Evolutionary conservation across 768 basidiomycete species (phyloP), one percentile per base, ranked within the genome.

Genomic region (Amanita jacksonii): DNA sequence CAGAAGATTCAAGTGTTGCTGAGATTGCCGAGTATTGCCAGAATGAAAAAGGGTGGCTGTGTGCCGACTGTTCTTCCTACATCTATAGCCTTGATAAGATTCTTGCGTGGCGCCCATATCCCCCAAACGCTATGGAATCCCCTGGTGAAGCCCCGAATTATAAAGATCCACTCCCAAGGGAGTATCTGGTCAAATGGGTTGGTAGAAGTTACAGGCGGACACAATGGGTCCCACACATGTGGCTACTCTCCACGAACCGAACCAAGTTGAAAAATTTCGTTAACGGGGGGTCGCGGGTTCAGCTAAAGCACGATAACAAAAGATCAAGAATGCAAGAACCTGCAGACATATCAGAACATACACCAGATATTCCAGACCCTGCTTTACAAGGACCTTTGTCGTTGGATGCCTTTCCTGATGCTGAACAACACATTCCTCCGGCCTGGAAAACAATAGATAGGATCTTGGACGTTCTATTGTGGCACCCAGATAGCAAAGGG

Each of bases 141-240:
- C 47, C 51, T 5, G 67, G 65, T 38, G 63, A 72, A 41, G 53
- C 62, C 2, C 66, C 73, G 0, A 62, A 77, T 50, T 69, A 69
- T 58, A 91, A 81, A 57, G 58, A 66, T 19, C 53, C 65, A 25
- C 69, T 93, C 12, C 88, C 87, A n/a, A 67, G 93, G 34, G 89
- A 94, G 60, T 97, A 97, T 58, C 77, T 97, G 9, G 78, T 97
- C 44, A 97, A 97, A 59, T 97, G 91, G 90, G 60, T 61, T 7
- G 78, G 71, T 31, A 66, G 83, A 35, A 87, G 90, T 51, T 97
- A 86, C 60, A 68, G 85, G 42, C 76, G 83, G 33, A 65, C 76
- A 8, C 73, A 84, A 58, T 97, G 92, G 92, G 90, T 96, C 1
- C 85, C 90, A 23, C 92, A 97, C 53, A 79, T 84, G 68, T 97